Base-by-base conservation (phyloP, 768 basidiomycete species). In the Leccinum uliginosum region DNA sequence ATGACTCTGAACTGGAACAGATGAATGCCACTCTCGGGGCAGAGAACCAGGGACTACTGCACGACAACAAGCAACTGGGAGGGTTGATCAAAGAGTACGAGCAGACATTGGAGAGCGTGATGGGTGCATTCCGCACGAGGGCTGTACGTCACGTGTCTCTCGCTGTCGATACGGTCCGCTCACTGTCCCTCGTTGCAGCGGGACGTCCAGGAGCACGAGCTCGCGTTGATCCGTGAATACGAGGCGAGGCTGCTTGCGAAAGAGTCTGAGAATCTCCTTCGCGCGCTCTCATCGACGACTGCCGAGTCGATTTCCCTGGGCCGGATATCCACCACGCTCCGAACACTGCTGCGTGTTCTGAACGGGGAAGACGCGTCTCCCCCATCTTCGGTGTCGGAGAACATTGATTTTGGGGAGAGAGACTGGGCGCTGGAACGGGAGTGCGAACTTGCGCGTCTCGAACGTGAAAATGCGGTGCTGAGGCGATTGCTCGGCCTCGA, bases 21-120 rank as follows among this genome's bases (percentile, higher is more conserved):
- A 92, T 97, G 86, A 95, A 94, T 61, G 73, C 79, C 4, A 78
- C 83, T 49, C 86, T 98, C 65, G 75, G 81, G 5, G 73, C 81
- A 23, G 95, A 99, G 71, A 99, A 98, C 69, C 87, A 89, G 63
- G 74, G 76, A 6, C 76, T 99, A 44, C 83, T 91, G 65, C 83
- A 96, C 63, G 97, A 98, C 74, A 99, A 98, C 78, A 96, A 97
- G 69, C 96, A 98, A 64, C 80, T 99, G 30, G 91, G 87, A 61
- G 76, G 81, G 6, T 77, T 99, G 53, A 87, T 98, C 65, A 94
- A 94, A 65, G 97, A 99, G 70, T 98, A 97, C 67, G 97, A 99
- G 70, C 89, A 92, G 67, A 98, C 96, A 1, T 75, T 99, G 30
- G 97, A 99, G 72, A 90, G 82, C 7, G 84, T 98, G 45, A 99